Base-by-base conservation (phyloP, 495 filamentous ascomycete species). In the Xylaria nigripes region DNA sequence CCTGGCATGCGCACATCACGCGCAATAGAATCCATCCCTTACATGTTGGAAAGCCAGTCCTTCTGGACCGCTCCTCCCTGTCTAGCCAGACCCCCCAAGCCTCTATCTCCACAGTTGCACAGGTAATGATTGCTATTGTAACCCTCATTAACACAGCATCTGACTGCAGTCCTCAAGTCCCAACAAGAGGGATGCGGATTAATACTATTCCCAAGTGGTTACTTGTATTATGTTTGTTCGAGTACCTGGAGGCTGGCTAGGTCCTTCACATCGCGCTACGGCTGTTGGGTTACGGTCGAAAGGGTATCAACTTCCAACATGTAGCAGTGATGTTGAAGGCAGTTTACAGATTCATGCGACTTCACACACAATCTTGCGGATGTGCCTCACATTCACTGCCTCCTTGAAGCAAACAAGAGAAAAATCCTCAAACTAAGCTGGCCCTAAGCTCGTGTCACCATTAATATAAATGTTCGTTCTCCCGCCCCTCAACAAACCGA, bases 381-480 rank as follows among this genome's bases (percentile, higher is more conserved):
- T n/a, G 51, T 41, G 32, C 51, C 44, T 48, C 27, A 21, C 51
- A 48, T 23, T 8, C 44, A 29, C 29, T 29, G 51, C 43, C 42
- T 32, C 43, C 16, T 21, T 29, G 10, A 29, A 21, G 51, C 51
- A 54, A 54, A 54, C 51, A 54, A 48, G 8, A 48, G 22, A 10
- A 48, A 5, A 16, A 42, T 32, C 41, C 9, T 19, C 7, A 19
- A 45, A 23, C 21, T 1, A 48, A 16, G 23, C 18, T 22, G 36
- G 25, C 10, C 42, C 42, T 25, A 12, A 21, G 13, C 32, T 45
- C 27, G 45, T 38, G 45, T 45, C 23, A 50, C 40, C 36, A 3
- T 27, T n/a, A 8, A 22, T 55, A 55, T 55, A 55, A 55, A 55
- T 42, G 27, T 40, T 55, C 32, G 45, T 46, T 16, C 53, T 55